Conservation (phyloP, 1,139 yeast genomes). For the Candida sanyaensis region DNA sequence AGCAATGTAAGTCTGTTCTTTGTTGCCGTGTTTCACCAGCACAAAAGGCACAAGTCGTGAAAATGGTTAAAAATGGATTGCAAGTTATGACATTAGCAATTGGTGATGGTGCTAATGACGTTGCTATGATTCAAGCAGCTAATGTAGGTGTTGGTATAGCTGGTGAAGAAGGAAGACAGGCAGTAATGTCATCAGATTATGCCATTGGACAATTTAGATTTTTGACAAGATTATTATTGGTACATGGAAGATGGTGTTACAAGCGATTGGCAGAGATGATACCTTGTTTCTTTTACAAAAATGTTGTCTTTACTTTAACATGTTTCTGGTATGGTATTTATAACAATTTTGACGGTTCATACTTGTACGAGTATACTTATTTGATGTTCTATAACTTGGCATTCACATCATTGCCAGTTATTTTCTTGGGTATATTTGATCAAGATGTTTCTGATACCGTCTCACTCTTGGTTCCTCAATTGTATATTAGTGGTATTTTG, state of each 20-base stretch:
- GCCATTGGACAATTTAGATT: conserved; percentile 66
- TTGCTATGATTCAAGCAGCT: conserved; percentile 69
- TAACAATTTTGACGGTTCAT: conserved; percentile 61
- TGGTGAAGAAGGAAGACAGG: conserved; percentile 70
- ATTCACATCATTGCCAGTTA: conserved; percentile 63
- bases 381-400: conserved; percentile 69
- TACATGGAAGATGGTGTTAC: conserved; percentile 68
- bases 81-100: conserved; percentile 65
- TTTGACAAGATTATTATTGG: conserved; percentile 53
- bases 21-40: conserved; percentile 70
- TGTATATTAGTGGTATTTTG: conserved; percentile 56
- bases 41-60: conserved; percentile 61
- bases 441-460: conserved; percentile 64
- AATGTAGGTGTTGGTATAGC: conserved; percentile 69
- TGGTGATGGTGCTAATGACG: conserved; percentile 72
- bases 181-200: conserved; percentile 67
- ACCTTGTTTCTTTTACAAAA: conserved; percentile 65
- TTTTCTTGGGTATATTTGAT: conserved; percentile 58
- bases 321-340: conserved; percentile 64
- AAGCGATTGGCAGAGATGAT: conserved; percentile 65
- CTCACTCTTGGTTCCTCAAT: conserved; percentile 58
- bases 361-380: conserved; percentile 60
- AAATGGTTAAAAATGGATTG: conserved; percentile 50
- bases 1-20: conserved; percentile 59
- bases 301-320: conserved; percentile 60